Evolutionary conservation across 768 basidiomycete species (phyloP).

Genomic region (Amanita thiersii): DNA sequence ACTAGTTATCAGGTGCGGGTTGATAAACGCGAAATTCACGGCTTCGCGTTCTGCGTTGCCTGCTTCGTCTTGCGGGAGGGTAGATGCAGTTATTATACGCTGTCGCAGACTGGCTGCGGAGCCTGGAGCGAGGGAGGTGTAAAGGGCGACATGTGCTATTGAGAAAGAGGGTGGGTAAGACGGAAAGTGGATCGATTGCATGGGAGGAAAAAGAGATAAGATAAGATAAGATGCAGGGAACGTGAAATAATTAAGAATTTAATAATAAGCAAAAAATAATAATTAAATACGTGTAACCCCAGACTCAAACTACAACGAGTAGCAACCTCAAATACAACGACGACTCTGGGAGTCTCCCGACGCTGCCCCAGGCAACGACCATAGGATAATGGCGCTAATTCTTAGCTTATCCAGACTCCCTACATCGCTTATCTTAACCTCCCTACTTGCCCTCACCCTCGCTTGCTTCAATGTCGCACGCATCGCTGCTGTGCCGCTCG

Average conservation of each 20-base stretch:
- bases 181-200: slow-evolving; percentile 3
- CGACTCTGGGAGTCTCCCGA: too few species aligned
- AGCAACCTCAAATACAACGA: neutral
- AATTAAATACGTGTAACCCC: neutral
- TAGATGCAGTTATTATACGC: slow-evolving; percentile 1
- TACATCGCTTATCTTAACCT: neutral
- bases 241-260: neutral
- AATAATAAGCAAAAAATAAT: neutral
- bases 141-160: slow-evolving; percentile 6
- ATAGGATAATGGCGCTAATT: too few species aligned
- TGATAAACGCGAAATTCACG: slow-evolving; percentile 90
- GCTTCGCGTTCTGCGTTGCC: slow-evolving; percentile 65
- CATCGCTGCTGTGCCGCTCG: too few species aligned
- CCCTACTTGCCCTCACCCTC: neutral
- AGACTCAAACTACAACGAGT: too few species aligned
- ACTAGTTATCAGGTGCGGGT: slow-evolving; percentile 78
- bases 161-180: neutral
- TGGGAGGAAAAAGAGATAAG: neutral
- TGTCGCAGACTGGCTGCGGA: slow-evolving; percentile 1
- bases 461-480: too few species aligned
- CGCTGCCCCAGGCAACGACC: too few species aligned
- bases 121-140: slow-evolving; percentile 2
- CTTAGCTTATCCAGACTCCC: neutral
- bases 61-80: neutral
- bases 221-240: neutral